These are phyloP conservation scores for Hyaloscypha bicolor DNA, from an alignment of 495 filamentous ascomycete genomes.

Conservation along the genomic window DNA sequence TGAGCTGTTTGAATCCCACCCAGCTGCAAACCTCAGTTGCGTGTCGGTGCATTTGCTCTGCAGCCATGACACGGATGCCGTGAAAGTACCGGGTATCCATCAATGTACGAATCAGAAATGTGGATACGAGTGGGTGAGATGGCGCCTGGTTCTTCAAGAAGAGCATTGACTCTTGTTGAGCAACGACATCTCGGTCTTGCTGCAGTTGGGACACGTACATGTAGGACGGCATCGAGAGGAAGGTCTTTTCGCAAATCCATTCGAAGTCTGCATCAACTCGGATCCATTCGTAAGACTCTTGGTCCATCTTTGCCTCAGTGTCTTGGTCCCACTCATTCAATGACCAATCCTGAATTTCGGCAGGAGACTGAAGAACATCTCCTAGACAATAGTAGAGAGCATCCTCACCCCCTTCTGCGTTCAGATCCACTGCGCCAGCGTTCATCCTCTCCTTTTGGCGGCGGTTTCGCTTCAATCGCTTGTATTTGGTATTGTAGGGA, in stretches of 20 bases:
- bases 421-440: constrained; percentile 59
- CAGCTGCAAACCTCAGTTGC: constrained; percentile 69
- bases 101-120: constrained; percentile 82
- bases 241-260: constrained; percentile 82
- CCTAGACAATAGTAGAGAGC: constrained; percentile 89
- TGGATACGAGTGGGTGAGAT: constrained; percentile 76
- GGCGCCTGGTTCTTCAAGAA: constrained; percentile 37
- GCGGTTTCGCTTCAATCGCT: constrained; percentile 89
- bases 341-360: constrained; percentile 82
- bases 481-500: constrained; percentile 99
- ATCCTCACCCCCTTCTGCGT: constrained; percentile 75
- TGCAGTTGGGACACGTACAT: constrained; percentile 98
- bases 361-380: constrained; percentile 80
- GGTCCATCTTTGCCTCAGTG: constrained; percentile 85
- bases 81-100: constrained; percentile 94
- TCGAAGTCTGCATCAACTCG: constrained; percentile 98
- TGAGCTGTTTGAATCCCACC: constrained; percentile 82
- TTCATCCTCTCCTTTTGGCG: constrained; percentile 80
- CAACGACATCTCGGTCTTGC: constrained; percentile 94
- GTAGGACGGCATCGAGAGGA: constrained; percentile 80
- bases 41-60: constrained; percentile 71
- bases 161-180: constrained; percentile 76
- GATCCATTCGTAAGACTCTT: constrained; percentile 98
- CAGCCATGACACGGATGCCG: constrained; percentile 83
- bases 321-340: constrained; percentile 86